Percentiles rank a stretch among this genome's conserved stretches.
These are phyloP conservation scores for Dentipellis sp. DNA, from an alignment of 768 basidiomycete genomes.

Conservation along the genomic window DNA sequence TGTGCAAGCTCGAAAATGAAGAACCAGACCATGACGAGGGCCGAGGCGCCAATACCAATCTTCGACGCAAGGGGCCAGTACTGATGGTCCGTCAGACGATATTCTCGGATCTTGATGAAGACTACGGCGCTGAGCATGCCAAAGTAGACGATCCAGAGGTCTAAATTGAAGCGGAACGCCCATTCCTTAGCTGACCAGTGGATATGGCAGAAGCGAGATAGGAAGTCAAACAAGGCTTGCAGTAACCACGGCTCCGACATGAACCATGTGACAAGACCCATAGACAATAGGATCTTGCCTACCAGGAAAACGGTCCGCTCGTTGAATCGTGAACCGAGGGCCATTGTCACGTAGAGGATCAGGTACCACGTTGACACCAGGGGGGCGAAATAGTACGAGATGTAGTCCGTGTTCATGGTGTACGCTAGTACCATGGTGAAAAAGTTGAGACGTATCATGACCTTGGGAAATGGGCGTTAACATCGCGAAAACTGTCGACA, in stretches of 20 bases:
- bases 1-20: conserved; percentile 73
- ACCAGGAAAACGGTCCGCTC: conserved; percentile 57
- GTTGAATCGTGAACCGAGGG: conserved; percentile 64
- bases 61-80: conserved; percentile 53
- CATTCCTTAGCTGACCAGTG: conserved; percentile 83
- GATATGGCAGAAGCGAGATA: conserved; percentile 61
- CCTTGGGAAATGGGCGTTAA: conserved; percentile 26
- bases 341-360: conserved; percentile 77
- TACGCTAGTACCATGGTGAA: conserved; percentile 78
- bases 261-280: conserved; percentile 52
- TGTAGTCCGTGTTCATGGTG: conserved; percentile 87
- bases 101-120: conserved; percentile 67
- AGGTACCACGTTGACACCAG: conserved; percentile 88
- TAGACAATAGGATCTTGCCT: conserved; percentile 60
- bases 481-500: neutral
- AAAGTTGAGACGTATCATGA: conserved; percentile 76
- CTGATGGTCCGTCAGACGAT: conserved; percentile 57
- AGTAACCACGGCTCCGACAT: conserved; percentile 57
- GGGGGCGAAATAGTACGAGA: conserved; percentile 86
- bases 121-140: conserved; percentile 76
- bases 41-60: conserved; percentile 38
- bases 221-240: conserved; percentile 50
- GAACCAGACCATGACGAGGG: conserved; percentile 60
- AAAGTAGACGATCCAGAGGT: conserved; percentile 81
- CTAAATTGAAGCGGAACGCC: conserved; percentile 82